Evolutionary conservation across 192 early-diverging fungal genomes (phyloP), one percentile per base, ranked within the genome.

Genomic region (Rhizophagus sp.): DNA sequence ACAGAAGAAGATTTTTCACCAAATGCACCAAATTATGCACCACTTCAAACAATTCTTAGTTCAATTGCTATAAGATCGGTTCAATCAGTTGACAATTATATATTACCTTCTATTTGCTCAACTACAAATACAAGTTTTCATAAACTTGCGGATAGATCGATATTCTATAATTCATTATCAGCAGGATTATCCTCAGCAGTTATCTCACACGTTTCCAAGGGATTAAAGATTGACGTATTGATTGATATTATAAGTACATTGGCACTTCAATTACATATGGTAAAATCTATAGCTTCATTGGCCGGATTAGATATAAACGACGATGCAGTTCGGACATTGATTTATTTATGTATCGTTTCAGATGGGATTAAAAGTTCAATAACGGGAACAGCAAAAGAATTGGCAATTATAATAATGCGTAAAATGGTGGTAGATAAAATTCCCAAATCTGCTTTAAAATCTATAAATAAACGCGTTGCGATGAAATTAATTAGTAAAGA

Each of bases 131-230:
- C 62, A 61, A 70, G 49, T 24, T 82, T 62, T 79, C 66, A 78
- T 36, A 71, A 39, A 39, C 36, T 36, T 27, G 39, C 79, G 25
- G 79, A 83, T 66, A 57, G 82, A 10, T 62, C 75, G 30, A 83
- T 83, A 41, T 83, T 83, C 27, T 83, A 80, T 41, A 83, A 83
- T 63, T 74, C 82, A 70, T 73, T 83, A 41, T 80, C 82, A 25
- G 74, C 82, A 33, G 82, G 82, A 25, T 64, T 83, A 75, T 73
- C 79, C 0, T 72, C 70, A 34, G 11, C 19, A 39, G 52, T 63
- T 33, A 39, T 76, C 17, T 33, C 27, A 15, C 41, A 49, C 1
- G 62, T 39, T 65, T 65, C 75, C 5, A 75, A 61, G 4, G 73
- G 67, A 17, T 25, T 61, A 13, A 75, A 75, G 13, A 57, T 47